phyloP scores from a whole-genome alignment of 805 yeast genomes.

The Isabelozyma heimii region DNA sequence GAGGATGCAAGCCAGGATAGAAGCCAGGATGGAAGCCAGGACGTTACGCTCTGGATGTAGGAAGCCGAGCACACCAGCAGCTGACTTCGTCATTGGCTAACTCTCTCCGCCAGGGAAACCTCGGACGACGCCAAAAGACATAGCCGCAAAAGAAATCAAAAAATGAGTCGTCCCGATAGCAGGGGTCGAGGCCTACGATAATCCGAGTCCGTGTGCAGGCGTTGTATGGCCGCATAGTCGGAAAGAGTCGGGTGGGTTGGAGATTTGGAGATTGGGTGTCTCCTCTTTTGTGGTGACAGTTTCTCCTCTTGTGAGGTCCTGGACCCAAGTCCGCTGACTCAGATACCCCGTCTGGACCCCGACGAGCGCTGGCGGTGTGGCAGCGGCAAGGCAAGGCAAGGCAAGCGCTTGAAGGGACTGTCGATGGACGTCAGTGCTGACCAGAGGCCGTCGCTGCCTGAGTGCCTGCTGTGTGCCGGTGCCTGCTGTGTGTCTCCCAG shows the following conservation, averaged over 20 bases:
- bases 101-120: conserved; percentile 8
- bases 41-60: too few relatives aligned
- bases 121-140: conserved; percentile 4
- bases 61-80: background rate
- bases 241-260: background rate
- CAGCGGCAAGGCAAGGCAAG: too few relatives aligned
- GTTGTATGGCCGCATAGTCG: background rate
- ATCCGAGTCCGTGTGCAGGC: conserved; percentile 1
- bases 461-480: too few relatives aligned
- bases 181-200: conserved; percentile 5
- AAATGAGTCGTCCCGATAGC: conserved; percentile 11
- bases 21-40: too few relatives aligned
- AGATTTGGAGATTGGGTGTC: background rate
- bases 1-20: too few relatives aligned
- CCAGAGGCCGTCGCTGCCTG: too few relatives aligned
- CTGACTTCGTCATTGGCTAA: background rate
- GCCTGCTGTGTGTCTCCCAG: too few relatives aligned
- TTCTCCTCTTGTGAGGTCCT: background rate
- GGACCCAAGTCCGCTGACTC: background rate
- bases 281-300: background rate
- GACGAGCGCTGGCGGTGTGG: background rate
- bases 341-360: background rate
- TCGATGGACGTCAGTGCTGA: too few relatives aligned
- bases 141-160: background rate
- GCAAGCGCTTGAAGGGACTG: too few relatives aligned